Conservation (phyloP, 1,284 basidiomycete species). For the Rhodotorula sp. region DNA sequence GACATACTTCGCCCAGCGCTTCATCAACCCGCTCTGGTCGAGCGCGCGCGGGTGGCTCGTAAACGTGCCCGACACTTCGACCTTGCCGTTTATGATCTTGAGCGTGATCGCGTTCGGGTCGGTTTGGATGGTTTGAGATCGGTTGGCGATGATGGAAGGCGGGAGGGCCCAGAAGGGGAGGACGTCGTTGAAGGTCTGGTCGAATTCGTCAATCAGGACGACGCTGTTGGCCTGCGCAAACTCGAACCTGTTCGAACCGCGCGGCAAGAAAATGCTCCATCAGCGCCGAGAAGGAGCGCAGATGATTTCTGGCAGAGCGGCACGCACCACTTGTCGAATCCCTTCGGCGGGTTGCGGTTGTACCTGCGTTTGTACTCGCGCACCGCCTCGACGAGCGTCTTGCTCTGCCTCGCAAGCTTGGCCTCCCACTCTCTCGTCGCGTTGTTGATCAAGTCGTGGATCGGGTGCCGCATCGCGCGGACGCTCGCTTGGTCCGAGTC, state of each 20-base stretch:
- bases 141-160: constrained; percentile 33
- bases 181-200: constrained; percentile 46
- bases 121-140: constrained; percentile 35
- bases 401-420: constrained; percentile 43
- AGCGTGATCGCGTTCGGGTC: constrained; percentile 41
- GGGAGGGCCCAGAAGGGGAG: constrained; percentile 45
- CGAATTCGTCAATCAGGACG: constrained; percentile 47
- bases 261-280: too few relatives aligned
- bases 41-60: constrained; percentile 38
- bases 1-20: constrained; percentile 35
- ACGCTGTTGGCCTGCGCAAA: constrained; percentile 45
- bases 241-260: constrained; percentile 40
- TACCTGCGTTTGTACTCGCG: constrained; percentile 43
- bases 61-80: constrained; percentile 38
- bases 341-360: constrained; percentile 44
- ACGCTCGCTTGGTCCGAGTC: background rate
- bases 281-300: too few relatives aligned
- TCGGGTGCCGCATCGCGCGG: constrained; percentile 40
- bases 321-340: constrained; percentile 47
- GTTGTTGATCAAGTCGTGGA: constrained; percentile 43
- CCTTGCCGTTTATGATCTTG: constrained; percentile 38
- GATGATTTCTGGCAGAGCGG: too few relatives aligned
- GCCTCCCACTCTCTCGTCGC: constrained; percentile 42
- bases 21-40: constrained; percentile 43
- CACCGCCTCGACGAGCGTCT: constrained; percentile 42